These are phyloP conservation scores for Xylaria cubensis DNA, from an alignment of 495 filamentous ascomycete genomes.

Conservation along the genomic window DNA sequence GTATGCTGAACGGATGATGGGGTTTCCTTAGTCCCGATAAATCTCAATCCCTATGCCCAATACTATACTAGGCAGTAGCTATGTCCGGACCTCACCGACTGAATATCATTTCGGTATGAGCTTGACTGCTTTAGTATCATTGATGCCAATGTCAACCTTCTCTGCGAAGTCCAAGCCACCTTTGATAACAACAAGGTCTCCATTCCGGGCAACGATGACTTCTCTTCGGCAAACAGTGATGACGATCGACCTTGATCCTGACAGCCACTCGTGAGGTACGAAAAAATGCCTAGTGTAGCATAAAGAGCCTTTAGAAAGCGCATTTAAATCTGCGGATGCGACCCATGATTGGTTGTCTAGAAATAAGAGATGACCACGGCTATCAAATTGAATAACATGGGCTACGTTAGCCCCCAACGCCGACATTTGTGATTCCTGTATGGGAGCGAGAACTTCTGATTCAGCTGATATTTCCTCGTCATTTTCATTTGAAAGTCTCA, in stretches of 20 bases:
- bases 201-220: neutral
- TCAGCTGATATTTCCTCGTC: neutral
- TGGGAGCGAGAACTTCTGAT: neutral
- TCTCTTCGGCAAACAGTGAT: neutral
- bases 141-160: neutral
- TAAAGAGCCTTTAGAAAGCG: neutral
- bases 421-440: neutral
- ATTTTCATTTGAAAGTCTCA: neutral
- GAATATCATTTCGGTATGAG: neutral
- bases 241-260: neutral
- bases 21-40: neutral
- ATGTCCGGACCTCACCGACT: neutral
- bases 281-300: neutral
- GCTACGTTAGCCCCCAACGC: neutral
- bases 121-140: neutral
- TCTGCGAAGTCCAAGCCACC: neutral
- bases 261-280: neutral
- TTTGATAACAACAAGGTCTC: neutral
- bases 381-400: neutral
- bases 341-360: constrained; percentile 34
- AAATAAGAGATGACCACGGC: neutral
- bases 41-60: neutral
- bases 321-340: constrained; percentile 29
- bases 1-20: neutral
- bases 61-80: neutral